Percentiles rank a stretch among this genome's conserved stretches.
Conservation (phyloP, 2,329 filamentous ascomycete genomes). For the Penicillium vulpinum region DNA sequence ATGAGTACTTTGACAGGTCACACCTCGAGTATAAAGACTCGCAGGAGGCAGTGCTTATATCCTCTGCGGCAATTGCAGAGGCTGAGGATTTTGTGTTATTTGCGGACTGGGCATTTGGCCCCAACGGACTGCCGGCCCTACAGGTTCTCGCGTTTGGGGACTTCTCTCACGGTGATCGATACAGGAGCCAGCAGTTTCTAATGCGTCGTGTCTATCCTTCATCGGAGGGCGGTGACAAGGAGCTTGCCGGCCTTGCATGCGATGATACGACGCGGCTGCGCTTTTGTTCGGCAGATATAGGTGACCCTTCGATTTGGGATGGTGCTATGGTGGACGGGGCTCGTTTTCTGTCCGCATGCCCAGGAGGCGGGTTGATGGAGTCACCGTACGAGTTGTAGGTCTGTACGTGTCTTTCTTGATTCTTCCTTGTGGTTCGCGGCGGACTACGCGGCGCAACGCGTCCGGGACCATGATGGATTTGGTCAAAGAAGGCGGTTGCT, state of each 20-base stretch:
- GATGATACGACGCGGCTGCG: not conserved
- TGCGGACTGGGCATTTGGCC: constrained; percentile 12
- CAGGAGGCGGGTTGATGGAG: constrained; percentile 9
- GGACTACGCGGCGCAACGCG: too few relatives aligned
- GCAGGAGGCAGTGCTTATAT: not conserved
- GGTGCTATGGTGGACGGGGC: constrained; percentile 7
- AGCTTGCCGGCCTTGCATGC: not conserved
- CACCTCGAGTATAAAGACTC: not conserved
- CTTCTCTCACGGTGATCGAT: constrained; percentile 12
- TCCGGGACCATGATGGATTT: too few relatives aligned
- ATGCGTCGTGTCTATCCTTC: not conserved
- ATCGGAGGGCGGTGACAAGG: not conserved
- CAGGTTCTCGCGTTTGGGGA: constrained; percentile 13
- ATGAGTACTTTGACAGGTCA: not conserved
- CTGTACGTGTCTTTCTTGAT: not conserved
- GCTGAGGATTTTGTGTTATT: not conserved
- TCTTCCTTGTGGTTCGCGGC: too few relatives aligned
- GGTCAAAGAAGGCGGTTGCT: too few relatives aligned
- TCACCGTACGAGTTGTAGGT: constrained; percentile 6
- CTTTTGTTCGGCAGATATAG: not conserved
- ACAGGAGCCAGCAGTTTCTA: constrained; percentile 6
- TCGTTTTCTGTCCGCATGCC: constrained; percentile 11
- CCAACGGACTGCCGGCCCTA: constrained; percentile 5
- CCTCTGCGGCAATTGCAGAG: not conserved
- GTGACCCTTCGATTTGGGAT: constrained; percentile 8